Percentiles rank a stretch among this genome's conserved stretches.
phyloP scores from a whole-genome alignment of 257 asterid genomes.

The Cordia subcordata region DNA sequence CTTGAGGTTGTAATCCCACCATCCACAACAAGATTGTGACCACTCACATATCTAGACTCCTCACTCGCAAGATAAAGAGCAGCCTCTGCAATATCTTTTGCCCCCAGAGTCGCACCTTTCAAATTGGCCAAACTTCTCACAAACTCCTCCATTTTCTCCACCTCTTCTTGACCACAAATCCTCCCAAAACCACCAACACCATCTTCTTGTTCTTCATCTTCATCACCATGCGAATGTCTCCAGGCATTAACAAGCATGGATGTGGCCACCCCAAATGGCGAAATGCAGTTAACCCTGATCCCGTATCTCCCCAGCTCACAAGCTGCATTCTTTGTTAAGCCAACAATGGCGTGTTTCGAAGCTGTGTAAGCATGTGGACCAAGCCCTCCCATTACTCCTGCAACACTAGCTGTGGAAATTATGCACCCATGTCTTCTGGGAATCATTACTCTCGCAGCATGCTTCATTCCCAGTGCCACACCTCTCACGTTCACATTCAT shows the following conservation, averaged over 20 bases:
- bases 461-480: slow-evolving; percentile 71
- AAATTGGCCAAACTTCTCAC: slow-evolving; percentile 57
- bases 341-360: slow-evolving; percentile 78
- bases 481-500: slow-evolving; percentile 75
- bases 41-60: slow-evolving; percentile 31
- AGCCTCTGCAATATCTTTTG: slow-evolving; percentile 29
- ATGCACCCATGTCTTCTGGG: slow-evolving; percentile 44
- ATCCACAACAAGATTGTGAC: slow-evolving; percentile 35
- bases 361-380: slow-evolving; percentile 90
- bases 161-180: slow-evolving; percentile 31
- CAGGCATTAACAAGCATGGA: slow-evolving; percentile 73
- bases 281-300: slow-evolving; percentile 71
- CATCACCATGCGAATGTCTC: slow-evolving; percentile 19
- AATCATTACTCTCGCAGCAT: slow-evolving; percentile 79
- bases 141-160: slow-evolving; percentile 63
- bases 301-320: slow-evolving; percentile 75
- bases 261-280: slow-evolving; percentile 94
- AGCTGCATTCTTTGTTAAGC: slow-evolving; percentile 67
- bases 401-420: slow-evolving; percentile 74
- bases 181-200: slow-evolving; percentile 6
- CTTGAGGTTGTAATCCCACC: slow-evolving; percentile 25
- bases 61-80: slow-evolving; percentile 33
- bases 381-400: slow-evolving; percentile 62
- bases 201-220: slow-evolving; percentile 14
- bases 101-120: slow-evolving; percentile 21